Evolutionary conservation across 1,284 basidiomycete genomes (phyloP).

Genomic region (Gomphus bonarii): DNA sequence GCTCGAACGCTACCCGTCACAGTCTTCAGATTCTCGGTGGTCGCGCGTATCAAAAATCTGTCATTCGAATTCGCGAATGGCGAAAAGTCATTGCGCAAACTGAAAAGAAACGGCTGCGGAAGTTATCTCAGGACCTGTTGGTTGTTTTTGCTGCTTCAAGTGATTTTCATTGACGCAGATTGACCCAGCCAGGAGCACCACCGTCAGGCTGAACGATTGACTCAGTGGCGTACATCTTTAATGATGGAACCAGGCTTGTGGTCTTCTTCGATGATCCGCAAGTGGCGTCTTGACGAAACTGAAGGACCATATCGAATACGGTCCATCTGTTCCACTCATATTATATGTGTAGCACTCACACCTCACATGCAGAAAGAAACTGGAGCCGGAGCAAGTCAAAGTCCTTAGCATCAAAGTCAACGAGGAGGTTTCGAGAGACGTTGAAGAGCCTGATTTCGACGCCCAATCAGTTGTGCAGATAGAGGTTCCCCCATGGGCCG

Average conservation of each 20-base stretch:
- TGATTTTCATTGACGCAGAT: background rate
- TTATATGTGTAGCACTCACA: conserved; percentile 11
- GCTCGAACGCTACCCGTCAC: conserved; percentile 34
- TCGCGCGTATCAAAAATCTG: conserved; percentile 48
- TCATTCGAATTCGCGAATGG: conserved; percentile 58
- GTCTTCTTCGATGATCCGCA: conserved; percentile 43
- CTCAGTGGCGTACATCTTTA: conserved; percentile 47
- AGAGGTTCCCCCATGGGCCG: conserved; percentile 71
- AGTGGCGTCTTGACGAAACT: conserved; percentile 79
- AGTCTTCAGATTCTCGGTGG: conserved; percentile 50
- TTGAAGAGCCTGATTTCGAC: conserved; percentile 51
- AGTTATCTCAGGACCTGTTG: conserved; percentile 61
- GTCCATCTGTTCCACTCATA: conserved; percentile 25
- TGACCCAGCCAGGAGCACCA: conserved; percentile 53
- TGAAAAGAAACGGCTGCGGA: conserved; percentile 60
- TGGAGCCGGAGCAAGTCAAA: conserved; percentile 52
- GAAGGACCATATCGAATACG: conserved; percentile 80
- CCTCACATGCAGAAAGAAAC: conserved; percentile 40
- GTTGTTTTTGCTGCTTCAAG: conserved; percentile 17
- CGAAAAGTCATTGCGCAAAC: conserved; percentile 51
- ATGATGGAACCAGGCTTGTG: conserved; percentile 73
- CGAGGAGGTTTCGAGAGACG: conserved; percentile 35
- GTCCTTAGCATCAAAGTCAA: conserved; percentile 42
- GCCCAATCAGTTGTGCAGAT: conserved; percentile 47
- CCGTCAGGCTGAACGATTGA: conserved; percentile 51